Evolutionary conservation across 1,284 basidiomycete genomes (phyloP), one percentile per base, ranked within the genome.

Genomic region (Butyriboletus appendiculatus): DNA sequence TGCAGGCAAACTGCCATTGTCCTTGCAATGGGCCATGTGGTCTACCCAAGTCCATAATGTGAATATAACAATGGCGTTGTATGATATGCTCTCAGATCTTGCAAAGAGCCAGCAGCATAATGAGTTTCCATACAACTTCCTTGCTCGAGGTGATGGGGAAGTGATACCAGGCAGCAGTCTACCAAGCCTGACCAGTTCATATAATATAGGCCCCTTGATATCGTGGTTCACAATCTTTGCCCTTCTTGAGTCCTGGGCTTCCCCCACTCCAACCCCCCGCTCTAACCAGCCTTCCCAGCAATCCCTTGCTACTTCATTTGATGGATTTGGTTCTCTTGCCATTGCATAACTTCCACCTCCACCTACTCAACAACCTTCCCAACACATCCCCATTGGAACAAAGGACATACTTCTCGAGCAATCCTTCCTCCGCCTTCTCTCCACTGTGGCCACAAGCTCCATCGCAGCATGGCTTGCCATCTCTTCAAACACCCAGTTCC

Each of bases 11-110:
- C 75, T 94, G 2, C 86, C 88, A 1, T 81, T 86, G 0, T 96
- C 97, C 71, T 75, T 95, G 42, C 87, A 92, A 52, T 95, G 92
- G 85, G 88, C 92, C 0, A 84, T 95, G 9, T 90, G 88, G 88
- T 88, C 87, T 1, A 88, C 87, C 1, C 88, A 94, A 58, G 77
- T 81, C 5, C 82, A 89, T 46, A 86, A 92, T 54, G 69, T 81
- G 7, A 82, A 83, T 8, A 87, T 93, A 78, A 79, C 86, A 20
- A 85, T 84, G 60, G 89, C 93, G 0, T 76, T 95, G 55, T 96
- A 92, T 70, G 90, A 94, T 59, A 94, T 96, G 92, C 75, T 96
- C 20, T 76, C 82, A 5, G 92, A 94, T n/a, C 78, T 96, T 22
- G 84, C 93, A 0, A 86, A 87, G 45, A 94, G 94, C 0, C 85